Evolutionary conservation across 768 basidiomycete species (phyloP), one percentile per base, ranked within the genome.

Genomic region (Mycena capillaripes): DNA sequence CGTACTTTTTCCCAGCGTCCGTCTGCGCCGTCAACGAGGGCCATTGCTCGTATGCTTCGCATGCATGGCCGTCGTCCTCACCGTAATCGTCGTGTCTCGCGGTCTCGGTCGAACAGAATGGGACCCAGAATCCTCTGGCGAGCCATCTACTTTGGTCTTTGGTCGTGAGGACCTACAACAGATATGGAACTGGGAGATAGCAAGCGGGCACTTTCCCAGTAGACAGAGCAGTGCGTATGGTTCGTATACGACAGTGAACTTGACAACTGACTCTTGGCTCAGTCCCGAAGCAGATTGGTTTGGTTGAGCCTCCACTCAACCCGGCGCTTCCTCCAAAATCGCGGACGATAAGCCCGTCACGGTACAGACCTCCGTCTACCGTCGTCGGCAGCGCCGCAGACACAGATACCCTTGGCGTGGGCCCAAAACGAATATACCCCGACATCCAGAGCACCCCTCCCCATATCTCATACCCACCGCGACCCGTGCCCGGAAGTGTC

Each of bases 131-230:
- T 83, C 86, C 82, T 81, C 74, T 75, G 27, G 77, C n/a, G 86
- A 92, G 38, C 83, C 89, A 19, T 84, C 93, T 2, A 94, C 94
- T 42, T 86, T 95, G 30, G 92, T 94, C 42, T 95, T 89, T 76
- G 83, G 84, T 46, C 86, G 91, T 30, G 86, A 91, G 48, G 93
- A 97, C 77, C 80, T 97, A 34, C 93, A 93, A 80, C 87, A 90
- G 79, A 93, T 98, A 79, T 98, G 97, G 96, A 88, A 90, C 72
- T 98, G 96, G 96, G 97, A 97, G 85, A 88, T 98, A 66, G 88
- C 91, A 48, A 93, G 94, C 75, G 97, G 96, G 8, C 96, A 97
- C 83, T 94, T 93, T 83, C 96, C 97, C 27, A 94, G 93, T 79
- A 85, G 83, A 57, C 86, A 89, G 60, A 86, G 87, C 59, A 89